These are phyloP conservation scores for Chrysanthemum lavandulifolium DNA, from an alignment of 129 eudicot genomes.

Conservation along the genomic window DNA sequence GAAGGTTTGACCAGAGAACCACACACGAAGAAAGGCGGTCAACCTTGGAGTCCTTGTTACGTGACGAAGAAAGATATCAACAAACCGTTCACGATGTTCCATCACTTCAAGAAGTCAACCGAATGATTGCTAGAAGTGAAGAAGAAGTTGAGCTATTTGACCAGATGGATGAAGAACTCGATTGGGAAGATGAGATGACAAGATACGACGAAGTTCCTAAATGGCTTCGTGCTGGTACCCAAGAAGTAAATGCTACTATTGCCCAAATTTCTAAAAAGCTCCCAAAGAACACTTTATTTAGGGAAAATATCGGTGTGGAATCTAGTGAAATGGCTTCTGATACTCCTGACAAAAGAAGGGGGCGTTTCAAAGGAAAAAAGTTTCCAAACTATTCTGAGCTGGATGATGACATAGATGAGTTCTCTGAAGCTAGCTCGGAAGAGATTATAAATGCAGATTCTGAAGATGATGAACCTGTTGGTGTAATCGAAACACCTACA, in stretches of 20 bases:
- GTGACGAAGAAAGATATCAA: constrained; percentile 83
- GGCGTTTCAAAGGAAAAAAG: constrained; percentile 69
- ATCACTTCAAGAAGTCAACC: constrained; percentile 87
- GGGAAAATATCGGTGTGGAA: constrained; percentile 43
- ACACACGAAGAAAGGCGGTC: constrained; percentile 94
- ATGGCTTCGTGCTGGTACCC: constrained; percentile 80
- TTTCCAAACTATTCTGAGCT: constrained; percentile 73
- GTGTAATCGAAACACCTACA: constrained; percentile 41
- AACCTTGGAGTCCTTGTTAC: constrained; percentile 80
- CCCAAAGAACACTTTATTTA: constrained; percentile 36
- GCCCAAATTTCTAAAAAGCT: constrained; percentile 66
- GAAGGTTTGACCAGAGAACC: constrained; percentile 97
- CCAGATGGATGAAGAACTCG: constrained; percentile 95
- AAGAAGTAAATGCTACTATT: constrained; percentile 60
- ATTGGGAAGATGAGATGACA: constrained; percentile 90
- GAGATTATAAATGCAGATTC: constrained; percentile 64
- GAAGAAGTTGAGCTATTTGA: constrained; percentile 94
- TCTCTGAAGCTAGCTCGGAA: constrained; percentile 72
- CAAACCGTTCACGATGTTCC: constrained; percentile 97
- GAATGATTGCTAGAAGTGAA: constrained; percentile 97
- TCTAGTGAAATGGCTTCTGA: constrained; percentile 28
- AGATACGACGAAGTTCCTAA: constrained; percentile 81
- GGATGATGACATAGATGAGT: constrained; percentile 77
- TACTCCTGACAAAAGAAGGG: constrained; percentile 55
- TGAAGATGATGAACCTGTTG: constrained; percentile 68